Evolutionary conservation across 257 asterid genomes (phyloP).

Genomic region (Thymus mandschuricus): DNA sequence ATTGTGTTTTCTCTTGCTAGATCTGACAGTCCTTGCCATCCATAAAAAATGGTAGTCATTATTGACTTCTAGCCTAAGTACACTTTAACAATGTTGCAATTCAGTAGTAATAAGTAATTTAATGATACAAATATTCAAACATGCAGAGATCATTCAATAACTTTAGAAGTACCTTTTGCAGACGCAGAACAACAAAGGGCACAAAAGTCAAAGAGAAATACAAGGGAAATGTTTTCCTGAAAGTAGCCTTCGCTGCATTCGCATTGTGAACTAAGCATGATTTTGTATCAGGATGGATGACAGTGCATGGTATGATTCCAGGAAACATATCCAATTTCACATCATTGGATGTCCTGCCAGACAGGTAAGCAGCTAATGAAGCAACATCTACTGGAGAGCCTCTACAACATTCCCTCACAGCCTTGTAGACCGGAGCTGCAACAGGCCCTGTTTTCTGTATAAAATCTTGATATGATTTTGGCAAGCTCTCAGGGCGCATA

Average conservation of each 20-base stretch:
- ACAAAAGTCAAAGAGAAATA: constrained; percentile 98
- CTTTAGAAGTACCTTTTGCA: constrained; percentile 76
- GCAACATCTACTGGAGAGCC: constrained; percentile 82
- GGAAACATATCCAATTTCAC: constrained; percentile 79
- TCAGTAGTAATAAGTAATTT: constrained; percentile 7
- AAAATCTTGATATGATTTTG: constrained; percentile 92
- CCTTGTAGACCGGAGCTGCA: constrained; percentile 91
- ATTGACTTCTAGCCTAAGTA: constrained; percentile 15
- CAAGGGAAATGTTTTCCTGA: constrained; percentile 95
- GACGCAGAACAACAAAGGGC: constrained; percentile 90
- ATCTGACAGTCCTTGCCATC: neutral
- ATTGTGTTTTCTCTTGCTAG: constrained; percentile 7
- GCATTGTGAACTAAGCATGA: constrained; percentile 88
- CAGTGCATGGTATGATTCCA: constrained; percentile 80
- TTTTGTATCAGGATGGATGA: constrained; percentile 78
- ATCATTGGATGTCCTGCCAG: constrained; percentile 47
- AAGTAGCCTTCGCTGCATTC: constrained; percentile 77
- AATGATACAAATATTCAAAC: neutral
- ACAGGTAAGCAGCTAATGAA: constrained; percentile 66
- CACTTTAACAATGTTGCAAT: neutral
- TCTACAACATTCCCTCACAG: constrained; percentile 97
- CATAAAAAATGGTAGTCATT: neutral
- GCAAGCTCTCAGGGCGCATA: constrained; percentile 99
- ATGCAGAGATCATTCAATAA: constrained; percentile 21
- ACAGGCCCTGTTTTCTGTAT: constrained; percentile 99